phyloP scores from a whole-genome alignment of 768 basidiomycete species.

The Hortiboletus campestris region DNA sequence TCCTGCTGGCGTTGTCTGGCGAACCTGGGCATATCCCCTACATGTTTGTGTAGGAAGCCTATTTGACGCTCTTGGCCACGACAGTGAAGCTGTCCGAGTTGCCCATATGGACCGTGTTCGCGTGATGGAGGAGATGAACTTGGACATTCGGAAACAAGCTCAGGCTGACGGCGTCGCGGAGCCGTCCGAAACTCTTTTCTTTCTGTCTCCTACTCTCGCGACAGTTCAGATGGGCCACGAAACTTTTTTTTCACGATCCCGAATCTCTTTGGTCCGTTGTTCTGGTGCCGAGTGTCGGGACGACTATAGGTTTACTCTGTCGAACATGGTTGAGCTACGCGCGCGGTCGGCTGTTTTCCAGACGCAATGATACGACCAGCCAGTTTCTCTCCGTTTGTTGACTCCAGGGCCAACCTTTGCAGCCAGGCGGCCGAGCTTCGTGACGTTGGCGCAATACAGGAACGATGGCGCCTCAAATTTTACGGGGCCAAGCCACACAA shows the following conservation, averaged over 20 bases:
- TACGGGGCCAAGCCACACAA: too few species aligned
- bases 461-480: not conserved
- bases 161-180: not conserved
- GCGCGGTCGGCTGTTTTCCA: not conserved
- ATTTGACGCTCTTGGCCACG: not conserved
- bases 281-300: not conserved
- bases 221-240: not conserved
- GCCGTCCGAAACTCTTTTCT: not conserved
- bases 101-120: conserved; percentile 16
- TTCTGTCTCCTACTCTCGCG: not conserved
- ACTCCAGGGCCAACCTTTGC: not conserved
- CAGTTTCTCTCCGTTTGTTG: not conserved
- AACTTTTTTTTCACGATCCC: not conserved
- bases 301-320: not conserved
- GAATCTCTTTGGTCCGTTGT: not conserved
- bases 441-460: not conserved
- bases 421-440: not conserved
- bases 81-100: conserved; percentile 3
- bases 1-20: conserved; percentile 22
- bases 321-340: not conserved
- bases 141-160: conserved; percentile 16
- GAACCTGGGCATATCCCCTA: conserved; percentile 19
- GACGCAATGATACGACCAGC: not conserved
- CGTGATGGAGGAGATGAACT: conserved; percentile 19
- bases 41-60: not conserved